Percentiles rank a stretch among this genome's conserved stretches.
These are phyloP conservation scores for Magnusiomyces paraingens DNA, from an alignment of 1,139 yeast species.

Conservation along the genomic window DNA sequence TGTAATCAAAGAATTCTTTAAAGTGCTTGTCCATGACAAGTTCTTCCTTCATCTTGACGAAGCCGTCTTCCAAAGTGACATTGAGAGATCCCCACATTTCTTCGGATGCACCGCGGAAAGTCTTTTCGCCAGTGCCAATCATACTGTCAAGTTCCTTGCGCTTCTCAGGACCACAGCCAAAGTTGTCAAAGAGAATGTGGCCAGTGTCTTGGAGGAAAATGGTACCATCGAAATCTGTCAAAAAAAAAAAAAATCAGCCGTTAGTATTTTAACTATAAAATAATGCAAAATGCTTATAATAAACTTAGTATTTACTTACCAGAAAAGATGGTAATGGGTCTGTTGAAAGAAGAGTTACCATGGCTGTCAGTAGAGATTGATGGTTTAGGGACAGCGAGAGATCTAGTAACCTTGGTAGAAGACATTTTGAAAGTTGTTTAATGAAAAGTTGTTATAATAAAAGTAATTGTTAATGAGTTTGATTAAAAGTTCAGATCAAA, in stretches of 20 bases:
- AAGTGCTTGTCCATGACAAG: slow-evolving; percentile 58
- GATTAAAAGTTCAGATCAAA: too few relatives aligned
- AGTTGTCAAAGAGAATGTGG: slow-evolving; percentile 39
- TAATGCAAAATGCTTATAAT: not conserved
- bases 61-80: slow-evolving; percentile 46
- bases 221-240: slow-evolving; percentile 43
- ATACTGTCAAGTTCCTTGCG: slow-evolving; percentile 36
- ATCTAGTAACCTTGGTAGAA: not conserved
- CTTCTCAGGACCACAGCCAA: slow-evolving; percentile 38
- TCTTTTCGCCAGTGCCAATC: slow-evolving; percentile 32
- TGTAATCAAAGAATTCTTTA: slow-evolving; percentile 48
- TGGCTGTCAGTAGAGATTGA: slow-evolving; percentile 13
- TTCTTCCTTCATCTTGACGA: slow-evolving; percentile 45
- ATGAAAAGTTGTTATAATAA: too few relatives aligned
- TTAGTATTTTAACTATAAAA: too few relatives aligned
- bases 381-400: slow-evolving; percentile 4
- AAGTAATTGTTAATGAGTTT: too few relatives aligned
- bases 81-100: slow-evolving; percentile 41
- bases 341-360: slow-evolving; percentile 14
- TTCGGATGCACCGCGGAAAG: slow-evolving; percentile 40
- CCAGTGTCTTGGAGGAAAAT: slow-evolving; percentile 43
- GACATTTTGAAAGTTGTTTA: too few relatives aligned
- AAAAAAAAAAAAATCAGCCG: too few relatives aligned
- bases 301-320: slow-evolving; percentile 12
- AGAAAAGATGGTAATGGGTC: slow-evolving; percentile 35